phyloP scores from a whole-genome alignment of 768 basidiomycete genomes.

The Agaricus sinodeliciosus region DNA sequence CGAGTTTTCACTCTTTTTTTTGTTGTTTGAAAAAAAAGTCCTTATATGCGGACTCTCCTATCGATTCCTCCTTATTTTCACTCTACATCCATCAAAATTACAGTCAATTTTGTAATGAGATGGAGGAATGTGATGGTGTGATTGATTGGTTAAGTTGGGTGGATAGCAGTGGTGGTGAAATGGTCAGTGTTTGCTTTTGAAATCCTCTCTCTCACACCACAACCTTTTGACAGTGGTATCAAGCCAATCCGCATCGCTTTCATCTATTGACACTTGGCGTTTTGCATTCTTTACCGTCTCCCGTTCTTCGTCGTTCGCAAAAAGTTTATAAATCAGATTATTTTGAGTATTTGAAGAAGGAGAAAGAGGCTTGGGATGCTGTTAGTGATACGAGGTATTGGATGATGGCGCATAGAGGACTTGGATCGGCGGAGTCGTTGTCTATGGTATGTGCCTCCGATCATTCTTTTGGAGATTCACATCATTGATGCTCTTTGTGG shows the following conservation, averaged over 20 bases:
- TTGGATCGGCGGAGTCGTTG: slow-evolving; percentile 12
- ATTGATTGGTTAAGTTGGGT: slow-evolving; percentile 74
- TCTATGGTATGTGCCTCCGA: neutral
- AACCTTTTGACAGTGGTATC: slow-evolving; percentile 51
- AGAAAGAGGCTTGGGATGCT: slow-evolving; percentile 55
- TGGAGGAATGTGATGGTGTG: slow-evolving; percentile 67
- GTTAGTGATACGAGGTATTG: slow-evolving; percentile 52
- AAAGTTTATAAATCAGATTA: slow-evolving; percentile 84
- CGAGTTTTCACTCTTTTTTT: too few relatives aligned
- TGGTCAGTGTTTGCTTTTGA: slow-evolving; percentile 31
- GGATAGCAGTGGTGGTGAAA: slow-evolving; percentile 61
- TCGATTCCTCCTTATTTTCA: slow-evolving; percentile 85
- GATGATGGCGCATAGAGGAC: slow-evolving; percentile 34
- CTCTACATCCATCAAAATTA: slow-evolving; percentile 95
- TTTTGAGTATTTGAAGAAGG: slow-evolving; percentile 57
- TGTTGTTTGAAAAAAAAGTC: slow-evolving; percentile 41
- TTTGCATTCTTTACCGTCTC: slow-evolving; percentile 82
- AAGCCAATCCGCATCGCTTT: slow-evolving; percentile 80
- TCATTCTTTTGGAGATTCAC: neutral
- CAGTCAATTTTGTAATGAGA: slow-evolving; percentile 69
- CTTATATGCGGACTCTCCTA: slow-evolving; percentile 78
- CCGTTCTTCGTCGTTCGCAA: slow-evolving; percentile 73
- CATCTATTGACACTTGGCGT: slow-evolving; percentile 77
- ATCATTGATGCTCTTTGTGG: neutral
- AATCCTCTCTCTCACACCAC: neutral